These are phyloP conservation scores for Skeletonema potamos DNA, from an alignment of 108 stramenopile genomes.

Conservation along the genomic window DNA sequence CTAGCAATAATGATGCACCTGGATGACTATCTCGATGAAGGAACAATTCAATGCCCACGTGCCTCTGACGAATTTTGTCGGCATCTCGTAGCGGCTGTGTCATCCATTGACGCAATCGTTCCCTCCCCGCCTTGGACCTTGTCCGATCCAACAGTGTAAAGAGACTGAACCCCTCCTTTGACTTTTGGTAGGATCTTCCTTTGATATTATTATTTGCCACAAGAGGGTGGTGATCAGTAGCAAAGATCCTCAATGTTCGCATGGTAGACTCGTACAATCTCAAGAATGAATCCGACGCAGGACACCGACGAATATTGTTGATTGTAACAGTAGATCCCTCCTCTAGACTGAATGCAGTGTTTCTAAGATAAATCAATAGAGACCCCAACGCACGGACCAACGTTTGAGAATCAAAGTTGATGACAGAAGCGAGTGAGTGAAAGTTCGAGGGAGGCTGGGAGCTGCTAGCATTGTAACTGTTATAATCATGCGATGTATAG, in stretches of 20 bases:
- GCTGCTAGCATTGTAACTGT: slow-evolving; percentile 1
- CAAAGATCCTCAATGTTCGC: slow-evolving; percentile 74
- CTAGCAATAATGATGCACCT: slow-evolving; percentile 48
- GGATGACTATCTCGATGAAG: slow-evolving; percentile 54
- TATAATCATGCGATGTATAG: slow-evolving; percentile 13
- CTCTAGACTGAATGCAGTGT: slow-evolving; percentile 71
- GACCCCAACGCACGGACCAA: slow-evolving; percentile 78
- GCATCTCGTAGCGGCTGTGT: slow-evolving; percentile 70
- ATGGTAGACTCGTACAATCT: slow-evolving; percentile 60
- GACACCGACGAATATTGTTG: slow-evolving; percentile 54
- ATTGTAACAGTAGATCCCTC: slow-evolving; percentile 66
- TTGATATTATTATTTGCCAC: slow-evolving; percentile 47
- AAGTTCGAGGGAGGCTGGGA: slow-evolving; percentile 32
- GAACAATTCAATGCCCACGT: slow-evolving; percentile 88
- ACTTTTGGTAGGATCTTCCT: slow-evolving; percentile 33
- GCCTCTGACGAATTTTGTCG: slow-evolving; percentile 56
- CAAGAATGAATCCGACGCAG: slow-evolving; percentile 60
- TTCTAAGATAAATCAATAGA: slow-evolving; percentile 68
- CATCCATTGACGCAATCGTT: slow-evolving; percentile 91
- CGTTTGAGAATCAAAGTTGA: slow-evolving; percentile 80
- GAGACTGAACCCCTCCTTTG: slow-evolving; percentile 93
- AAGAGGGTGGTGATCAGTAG: slow-evolving; percentile 83
- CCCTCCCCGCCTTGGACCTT: slow-evolving; percentile 73
- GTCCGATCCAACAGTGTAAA: slow-evolving; percentile 90
- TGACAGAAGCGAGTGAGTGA: slow-evolving; percentile 71